A percentile compares a stretch with the other conserved stretches of the same genome.
Conservation (phyloP, 129 eudicot species). For the Calendula officinalis region DNA sequence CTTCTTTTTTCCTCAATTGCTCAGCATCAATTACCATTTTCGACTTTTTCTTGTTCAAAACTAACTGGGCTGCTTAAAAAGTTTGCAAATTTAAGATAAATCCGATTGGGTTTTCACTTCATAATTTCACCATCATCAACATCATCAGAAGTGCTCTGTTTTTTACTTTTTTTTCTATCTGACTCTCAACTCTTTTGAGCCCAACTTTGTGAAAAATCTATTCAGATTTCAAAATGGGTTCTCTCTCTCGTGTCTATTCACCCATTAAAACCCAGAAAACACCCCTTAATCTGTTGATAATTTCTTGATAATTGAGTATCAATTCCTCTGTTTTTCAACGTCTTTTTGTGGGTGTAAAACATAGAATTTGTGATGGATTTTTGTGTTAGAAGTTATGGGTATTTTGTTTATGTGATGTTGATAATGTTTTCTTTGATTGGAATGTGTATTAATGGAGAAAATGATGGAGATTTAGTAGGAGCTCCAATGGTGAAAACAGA, state of each 20-base stretch:
- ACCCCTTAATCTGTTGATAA: not conserved
- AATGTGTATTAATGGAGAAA: slow-evolving; percentile 36
- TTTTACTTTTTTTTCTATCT: not conserved
- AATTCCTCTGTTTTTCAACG: not conserved
- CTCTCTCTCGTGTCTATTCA: not conserved
- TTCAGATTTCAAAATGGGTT: slow-evolving; percentile 13
- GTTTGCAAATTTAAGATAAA: slow-evolving; percentile 16
- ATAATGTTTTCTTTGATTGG: slow-evolving; percentile 25
- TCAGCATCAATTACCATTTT: slow-evolving; percentile 25
- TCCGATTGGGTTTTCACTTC: slow-evolving; percentile 25
- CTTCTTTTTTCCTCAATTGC: slow-evolving; percentile 22
- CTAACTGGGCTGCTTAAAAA: slow-evolving; percentile 19
- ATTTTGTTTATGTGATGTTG: slow-evolving; percentile 19
- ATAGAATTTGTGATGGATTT: slow-evolving; percentile 31
- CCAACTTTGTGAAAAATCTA: slow-evolving; percentile 26
- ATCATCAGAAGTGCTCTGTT: slow-evolving; percentile 31
- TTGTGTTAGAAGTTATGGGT: slow-evolving; percentile 16
- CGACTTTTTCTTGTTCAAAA: slow-evolving; percentile 27
- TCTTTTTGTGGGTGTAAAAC: slow-evolving; percentile 14
- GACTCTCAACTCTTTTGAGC: slow-evolving; percentile 5
- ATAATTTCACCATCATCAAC: slow-evolving; percentile 23
- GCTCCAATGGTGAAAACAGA: slow-evolving; percentile 81
- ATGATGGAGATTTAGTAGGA: slow-evolving; percentile 28
- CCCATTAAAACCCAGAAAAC: not conserved
- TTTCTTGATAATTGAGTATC: not conserved